Percentiles rank a stretch among this genome's conserved stretches.
Conservation (phyloP, 2,329 filamentous ascomycete species). For the Colletotrichum phormii region DNA sequence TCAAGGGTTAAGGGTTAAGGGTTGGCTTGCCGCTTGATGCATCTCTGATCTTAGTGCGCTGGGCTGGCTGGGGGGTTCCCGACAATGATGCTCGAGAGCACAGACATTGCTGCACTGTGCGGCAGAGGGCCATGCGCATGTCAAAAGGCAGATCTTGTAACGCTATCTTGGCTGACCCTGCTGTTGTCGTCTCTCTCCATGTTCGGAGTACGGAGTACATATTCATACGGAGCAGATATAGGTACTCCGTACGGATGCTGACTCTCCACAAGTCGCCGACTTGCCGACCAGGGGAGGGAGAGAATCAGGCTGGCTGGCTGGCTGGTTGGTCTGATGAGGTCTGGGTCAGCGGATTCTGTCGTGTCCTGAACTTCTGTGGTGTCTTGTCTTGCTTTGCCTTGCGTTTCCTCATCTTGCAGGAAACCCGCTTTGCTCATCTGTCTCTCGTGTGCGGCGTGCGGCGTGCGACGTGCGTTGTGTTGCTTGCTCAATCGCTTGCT, state of each 20-base stretch:
- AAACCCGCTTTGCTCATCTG: background rate
- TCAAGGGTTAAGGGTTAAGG: constrained; percentile 5
- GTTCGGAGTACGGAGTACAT: background rate
- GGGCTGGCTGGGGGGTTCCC: constrained; percentile 24
- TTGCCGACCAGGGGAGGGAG: background rate
- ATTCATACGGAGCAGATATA: background rate
- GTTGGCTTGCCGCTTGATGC: constrained; percentile 10
- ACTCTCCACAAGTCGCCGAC: background rate
- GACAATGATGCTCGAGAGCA: constrained; percentile 23
- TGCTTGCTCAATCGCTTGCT: background rate
- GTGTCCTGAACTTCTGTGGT: background rate
- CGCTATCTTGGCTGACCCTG: constrained; percentile 34
- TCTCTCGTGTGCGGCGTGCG: background rate
- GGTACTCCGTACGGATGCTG: background rate
- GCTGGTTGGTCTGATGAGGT: background rate
- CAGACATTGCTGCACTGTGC: constrained; percentile 37
- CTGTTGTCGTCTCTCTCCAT: background rate
- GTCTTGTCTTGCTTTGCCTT: background rate
- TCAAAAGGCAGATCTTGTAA: constrained; percentile 37
- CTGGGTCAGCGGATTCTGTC: background rate
- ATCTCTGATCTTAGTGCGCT: constrained; percentile 34
- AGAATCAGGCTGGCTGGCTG: background rate
- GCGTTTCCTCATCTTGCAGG: background rate
- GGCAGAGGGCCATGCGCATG: constrained; percentile 36
- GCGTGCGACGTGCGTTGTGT: background rate